phyloP scores from a whole-genome alignment of 371 early-diverging fungal genomes.

The Rhizopus sp. region DNA sequence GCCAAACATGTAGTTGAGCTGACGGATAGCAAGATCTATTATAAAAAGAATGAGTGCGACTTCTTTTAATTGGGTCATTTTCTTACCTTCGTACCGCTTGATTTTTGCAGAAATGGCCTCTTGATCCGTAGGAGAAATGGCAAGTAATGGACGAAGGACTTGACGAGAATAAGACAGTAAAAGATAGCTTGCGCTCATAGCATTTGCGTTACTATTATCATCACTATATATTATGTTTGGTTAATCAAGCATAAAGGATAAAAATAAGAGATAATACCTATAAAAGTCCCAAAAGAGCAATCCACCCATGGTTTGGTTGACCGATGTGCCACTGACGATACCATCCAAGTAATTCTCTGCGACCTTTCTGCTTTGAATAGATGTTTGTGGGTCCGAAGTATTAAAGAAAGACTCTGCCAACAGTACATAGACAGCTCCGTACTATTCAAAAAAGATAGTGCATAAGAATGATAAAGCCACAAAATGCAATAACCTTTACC shows the following conservation, averaged over 20 bases:
- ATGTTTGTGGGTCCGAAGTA: not conserved
- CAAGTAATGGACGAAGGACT: conserved; percentile 14
- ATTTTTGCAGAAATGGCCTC: conserved; percentile 11
- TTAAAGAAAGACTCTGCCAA: conserved; percentile 30
- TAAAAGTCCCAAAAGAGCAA: conserved; percentile 43
- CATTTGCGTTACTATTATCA: conserved; percentile 21
- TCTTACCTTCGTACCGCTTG: conserved; percentile 17
- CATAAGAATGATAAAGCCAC: not conserved
- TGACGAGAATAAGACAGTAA: conserved; percentile 18
- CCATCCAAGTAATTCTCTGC: conserved; percentile 38
- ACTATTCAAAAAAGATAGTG: conserved; percentile 9
- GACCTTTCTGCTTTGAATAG: conserved; percentile 16
- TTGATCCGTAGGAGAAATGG: not conserved
- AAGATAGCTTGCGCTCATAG: conserved; percentile 22
- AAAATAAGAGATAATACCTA: conserved; percentile 16
- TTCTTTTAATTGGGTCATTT: not conserved
- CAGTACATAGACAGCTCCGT: conserved; percentile 37
- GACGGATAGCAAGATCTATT: conserved; percentile 26
- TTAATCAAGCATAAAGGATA: not conserved
- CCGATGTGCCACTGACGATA: conserved; percentile 14
- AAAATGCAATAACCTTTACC: conserved; percentile 1
- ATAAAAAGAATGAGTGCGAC: not conserved
- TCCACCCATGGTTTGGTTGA: conserved; percentile 42
- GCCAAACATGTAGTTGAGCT: conserved; percentile 51
- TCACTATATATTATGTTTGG: conserved; percentile 4